phyloP scores from a whole-genome alignment of 495 filamentous ascomycete genomes.

The Aspergillus asperescens region DNA sequence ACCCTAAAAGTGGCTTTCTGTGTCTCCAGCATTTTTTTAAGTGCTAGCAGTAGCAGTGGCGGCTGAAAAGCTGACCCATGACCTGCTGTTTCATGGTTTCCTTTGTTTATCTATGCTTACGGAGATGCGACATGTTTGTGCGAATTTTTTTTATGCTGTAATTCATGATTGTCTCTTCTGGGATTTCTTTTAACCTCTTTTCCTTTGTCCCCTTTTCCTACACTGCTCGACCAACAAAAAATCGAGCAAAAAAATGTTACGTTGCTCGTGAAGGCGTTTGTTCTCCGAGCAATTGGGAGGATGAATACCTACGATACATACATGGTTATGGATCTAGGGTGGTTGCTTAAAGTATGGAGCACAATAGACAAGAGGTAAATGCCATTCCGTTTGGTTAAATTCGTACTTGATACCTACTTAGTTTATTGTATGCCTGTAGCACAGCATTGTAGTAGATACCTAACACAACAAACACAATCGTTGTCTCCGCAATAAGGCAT shows the following conservation, averaged over 20 bases:
- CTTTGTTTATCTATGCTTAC: conserved; percentile 37
- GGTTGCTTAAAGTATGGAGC: conserved; percentile 26
- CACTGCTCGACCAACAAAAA: conserved; percentile 40
- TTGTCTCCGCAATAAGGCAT: too few species aligned
- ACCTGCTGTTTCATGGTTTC: conserved; percentile 32
- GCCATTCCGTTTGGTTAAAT: conserved; percentile 25
- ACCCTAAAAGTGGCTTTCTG: conserved; percentile 46
- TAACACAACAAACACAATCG: too few species aligned
- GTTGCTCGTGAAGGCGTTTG: conserved; percentile 34
- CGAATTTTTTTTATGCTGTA: conserved; percentile 39
- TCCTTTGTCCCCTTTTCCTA: conserved; percentile 24
- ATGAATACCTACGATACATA: conserved; percentile 21
- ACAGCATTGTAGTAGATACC: background rate
- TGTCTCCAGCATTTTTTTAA: conserved; percentile 36
- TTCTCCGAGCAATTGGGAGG: conserved; percentile 22
- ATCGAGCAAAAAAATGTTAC: conserved; percentile 42
- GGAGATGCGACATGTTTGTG: conserved; percentile 44
- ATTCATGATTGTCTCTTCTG: conserved; percentile 35
- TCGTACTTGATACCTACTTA: background rate
- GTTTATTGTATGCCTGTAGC: background rate
- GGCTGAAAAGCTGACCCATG: background rate
- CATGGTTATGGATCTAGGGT: conserved; percentile 23
- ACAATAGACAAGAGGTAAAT: conserved; percentile 34
- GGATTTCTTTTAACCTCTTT: conserved; percentile 23
- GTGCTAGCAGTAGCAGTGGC: conserved; percentile 23